These are phyloP conservation scores for Backusella luteola DNA, from an alignment of 192 early-diverging fungal species.

Conservation along the genomic window DNA sequence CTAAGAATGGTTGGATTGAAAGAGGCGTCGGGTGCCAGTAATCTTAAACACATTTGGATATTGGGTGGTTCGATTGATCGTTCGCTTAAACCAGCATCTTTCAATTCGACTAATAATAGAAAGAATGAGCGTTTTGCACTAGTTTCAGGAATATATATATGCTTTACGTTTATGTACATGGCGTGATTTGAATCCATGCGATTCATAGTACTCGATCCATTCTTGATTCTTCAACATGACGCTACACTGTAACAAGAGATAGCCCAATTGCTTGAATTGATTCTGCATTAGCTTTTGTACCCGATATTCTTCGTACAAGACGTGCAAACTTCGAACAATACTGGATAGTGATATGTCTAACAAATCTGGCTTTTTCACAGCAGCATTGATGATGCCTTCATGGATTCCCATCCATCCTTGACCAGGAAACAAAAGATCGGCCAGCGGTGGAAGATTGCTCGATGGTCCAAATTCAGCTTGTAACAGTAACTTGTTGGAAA, in stretches of 20 bases:
- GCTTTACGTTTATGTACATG: neutral
- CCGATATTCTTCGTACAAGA: constrained; percentile 15
- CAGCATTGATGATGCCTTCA: neutral
- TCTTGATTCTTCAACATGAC: neutral
- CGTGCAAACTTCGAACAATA: constrained; percentile 8
- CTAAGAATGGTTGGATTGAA: constrained; percentile 9
- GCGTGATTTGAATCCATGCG: neutral
- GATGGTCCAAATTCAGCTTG: neutral
- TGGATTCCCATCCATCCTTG: neutral
- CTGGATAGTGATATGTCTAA: neutral
- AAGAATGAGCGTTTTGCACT: neutral
- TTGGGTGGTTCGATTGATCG: constrained; percentile 4
- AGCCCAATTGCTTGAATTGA: neutral
- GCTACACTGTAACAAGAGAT: neutral
- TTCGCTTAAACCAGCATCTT: neutral
- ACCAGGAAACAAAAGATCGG: neutral
- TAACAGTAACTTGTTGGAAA: neutral
- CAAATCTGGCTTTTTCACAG: neutral
- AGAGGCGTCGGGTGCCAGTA: constrained; percentile 1
- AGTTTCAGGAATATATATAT: neutral
- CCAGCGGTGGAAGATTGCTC: too few relatives aligned
- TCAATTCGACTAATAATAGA: neutral
- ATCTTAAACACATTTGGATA: neutral
- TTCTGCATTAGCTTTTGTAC: neutral
- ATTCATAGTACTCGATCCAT: constrained; percentile 14